phyloP scores from a whole-genome alignment of 805 yeast genomes.

The Cyberlindnera amylophila region DNA sequence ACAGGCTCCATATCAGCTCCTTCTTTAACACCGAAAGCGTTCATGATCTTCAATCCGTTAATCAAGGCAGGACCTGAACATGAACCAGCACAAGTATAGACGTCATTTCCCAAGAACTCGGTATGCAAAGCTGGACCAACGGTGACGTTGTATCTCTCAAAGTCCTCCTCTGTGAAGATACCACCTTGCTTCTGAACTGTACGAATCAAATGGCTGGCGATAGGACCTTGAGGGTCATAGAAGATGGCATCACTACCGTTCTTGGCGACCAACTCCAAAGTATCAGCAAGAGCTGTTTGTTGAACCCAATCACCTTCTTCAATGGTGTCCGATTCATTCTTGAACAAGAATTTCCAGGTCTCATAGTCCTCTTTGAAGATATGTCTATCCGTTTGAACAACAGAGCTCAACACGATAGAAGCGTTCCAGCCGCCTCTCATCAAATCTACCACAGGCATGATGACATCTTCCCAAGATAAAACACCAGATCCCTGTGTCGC shows the following conservation, averaged over 20 bases:
- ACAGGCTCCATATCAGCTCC: constrained; percentile 46
- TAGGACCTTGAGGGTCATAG: constrained; percentile 77
- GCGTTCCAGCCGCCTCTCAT: constrained; percentile 61
- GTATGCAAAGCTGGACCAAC: constrained; percentile 39
- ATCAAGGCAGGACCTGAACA: constrained; percentile 81
- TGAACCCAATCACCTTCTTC: constrained; percentile 55
- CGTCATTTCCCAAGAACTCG: constrained; percentile 38
- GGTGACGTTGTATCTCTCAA: constrained; percentile 53
- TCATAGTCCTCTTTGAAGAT: constrained; percentile 31
- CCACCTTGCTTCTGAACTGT: constrained; percentile 60
- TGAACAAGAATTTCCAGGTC: constrained; percentile 57
- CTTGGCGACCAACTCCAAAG: constrained; percentile 64
- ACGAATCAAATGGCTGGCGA: constrained; percentile 56
- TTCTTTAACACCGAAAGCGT: constrained; percentile 36
- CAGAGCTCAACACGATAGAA: constrained; percentile 39
- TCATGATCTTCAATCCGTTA: constrained; percentile 68
- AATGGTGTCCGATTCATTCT: constrained; percentile 34
- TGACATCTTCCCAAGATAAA: constrained; percentile 65
- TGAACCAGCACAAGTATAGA: constrained; percentile 64
- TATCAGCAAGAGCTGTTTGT: constrained; percentile 61
- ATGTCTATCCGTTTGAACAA: constrained; percentile 37
- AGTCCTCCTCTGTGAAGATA: constrained; percentile 59
- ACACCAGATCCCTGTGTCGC: constrained; percentile 65
- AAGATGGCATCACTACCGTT: constrained; percentile 76
- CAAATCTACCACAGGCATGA: constrained; percentile 73